Evolutionary conservation across 2,329 filamentous ascomycete species (phyloP), one percentile per base, ranked within the genome.

Genomic region (Penicillium sp.): DNA sequence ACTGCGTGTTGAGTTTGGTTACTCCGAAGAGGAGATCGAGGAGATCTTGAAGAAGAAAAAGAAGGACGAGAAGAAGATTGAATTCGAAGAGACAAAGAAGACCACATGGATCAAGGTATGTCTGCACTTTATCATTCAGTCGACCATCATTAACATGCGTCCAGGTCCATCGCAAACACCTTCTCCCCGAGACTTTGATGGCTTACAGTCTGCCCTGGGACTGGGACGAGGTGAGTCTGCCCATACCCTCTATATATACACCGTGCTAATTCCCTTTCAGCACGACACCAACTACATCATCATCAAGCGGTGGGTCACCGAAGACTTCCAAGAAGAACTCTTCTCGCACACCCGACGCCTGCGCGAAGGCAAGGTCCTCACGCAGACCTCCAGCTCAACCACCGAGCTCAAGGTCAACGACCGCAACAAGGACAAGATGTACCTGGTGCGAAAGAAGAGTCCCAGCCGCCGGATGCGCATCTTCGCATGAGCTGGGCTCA

Each of bases 221-320:
- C 31, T 78, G 67, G 65, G 74, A 79, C 53, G 66, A 72, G 36
- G 75, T 77, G 67, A 67, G 73, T 28, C 18, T 46, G 3, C 4
- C 27, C 8, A 3, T 27, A 30, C 10, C 11, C 22, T 11, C 10
- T 25, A 9, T 3, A 5, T 4, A 24, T 28, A 28, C 7, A 28
- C 10, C 13, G 10, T 22, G 3, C 24, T 36, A 20, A 22, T 27
- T 39, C 36, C 39, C 36, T 5, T 35, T 78, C 46, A 77, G 74
- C 61, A 58, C 45, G 85, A 91, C 63, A 79, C 82, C 16, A 83
- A 87, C 42, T 91, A 83, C 61, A 76, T 91, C 49, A 71, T 92
- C 53, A 87, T 91, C 72, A 88, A 87, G 70, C 79, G 84, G 50
- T 89, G 83, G 83, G 83, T 91, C 46, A 81, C 83, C 4, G 84